Evolutionary conservation across 2,329 filamentous ascomycete genomes (phyloP), one percentile per base, ranked within the genome.

Genomic region (Periconia digitata): DNA sequence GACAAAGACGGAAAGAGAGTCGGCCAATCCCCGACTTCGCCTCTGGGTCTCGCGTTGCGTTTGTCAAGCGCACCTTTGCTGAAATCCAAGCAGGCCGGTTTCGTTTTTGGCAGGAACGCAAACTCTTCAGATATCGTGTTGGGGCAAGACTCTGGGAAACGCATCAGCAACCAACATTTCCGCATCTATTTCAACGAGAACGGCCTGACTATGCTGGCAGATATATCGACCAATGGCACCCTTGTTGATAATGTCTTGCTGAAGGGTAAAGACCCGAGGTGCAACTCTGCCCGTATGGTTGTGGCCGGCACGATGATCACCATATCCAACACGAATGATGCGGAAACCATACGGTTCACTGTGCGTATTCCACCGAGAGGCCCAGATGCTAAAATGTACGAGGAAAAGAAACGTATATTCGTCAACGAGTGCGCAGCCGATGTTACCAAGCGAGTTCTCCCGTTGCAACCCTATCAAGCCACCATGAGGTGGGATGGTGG

Each of bases 221-320:
- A 99, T 66, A 82, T 85, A 66, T 97, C 94, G 0, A 96, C 91
- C n/a, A 99, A 97, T 63, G 94, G 94, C 22, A 97, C 94, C 3
- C 78, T 90, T 50, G 90, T 97, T 47, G 92, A 97, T 71, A 79
- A 83, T 20, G 76, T 78, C 16, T 75, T 90, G 29, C 78, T 99
- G 15, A 79, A 74, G 48, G 73, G 78, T 47, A 84, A 65, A 37
- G 62, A 67, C 39, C 40, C 49, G 12, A 46, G 56, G n/a, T 63
- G 56, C 47, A 54, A 44, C 34, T 80, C 77, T 58, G 80, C 76
- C 18, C 78, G 87, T 53, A 90, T 89, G 72, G 78, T 95, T 34
- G 82, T 77, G 38, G 85, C 84, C 42, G 89, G 89, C 20, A 85
- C 85, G 1, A 83, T 87, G 53, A 87, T 96, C 59, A 82, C 84